Evolutionary conservation across 1,139 yeast species (phyloP).

Genomic region (Geotrichum reessii): DNA sequence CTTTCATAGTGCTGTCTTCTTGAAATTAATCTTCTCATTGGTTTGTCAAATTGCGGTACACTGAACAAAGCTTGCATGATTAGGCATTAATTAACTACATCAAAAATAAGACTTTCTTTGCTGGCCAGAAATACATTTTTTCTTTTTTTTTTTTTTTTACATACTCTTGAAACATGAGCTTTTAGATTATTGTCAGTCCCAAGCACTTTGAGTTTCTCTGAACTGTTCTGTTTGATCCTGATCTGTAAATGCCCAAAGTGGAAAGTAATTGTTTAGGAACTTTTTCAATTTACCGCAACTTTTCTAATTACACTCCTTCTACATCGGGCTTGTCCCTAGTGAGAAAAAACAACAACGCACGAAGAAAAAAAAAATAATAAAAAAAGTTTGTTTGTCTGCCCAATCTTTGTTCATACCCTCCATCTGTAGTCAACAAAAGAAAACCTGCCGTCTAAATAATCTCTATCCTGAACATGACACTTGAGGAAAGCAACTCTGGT

Average conservation of each 20-base stretch:
- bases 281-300: background rate
- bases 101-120: no score
- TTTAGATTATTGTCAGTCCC: no score
- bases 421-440: background rate
- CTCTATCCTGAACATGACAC: background rate
- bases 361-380: background rate
- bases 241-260: background rate
- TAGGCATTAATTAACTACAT: no score
- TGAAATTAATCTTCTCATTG: no score
- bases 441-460: background rate
- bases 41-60: no score
- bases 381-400: background rate
- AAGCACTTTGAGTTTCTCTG: no score
- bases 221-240: no score
- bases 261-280: background rate
- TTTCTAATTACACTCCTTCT: background rate
- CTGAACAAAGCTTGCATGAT: no score
- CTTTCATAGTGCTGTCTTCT: no score
- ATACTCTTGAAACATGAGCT: no score
- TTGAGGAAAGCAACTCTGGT: constrained; percentile 9
- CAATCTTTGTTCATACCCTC: background rate
- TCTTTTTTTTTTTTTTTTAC: no score
- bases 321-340: background rate
- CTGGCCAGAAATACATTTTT: no score
- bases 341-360: background rate